Percentiles rank a stretch among this genome's conserved stretches.
Evolutionary conservation across 2,329 filamentous ascomycete species (phyloP).

Genomic region (Stachybotrys echinatus): DNA sequence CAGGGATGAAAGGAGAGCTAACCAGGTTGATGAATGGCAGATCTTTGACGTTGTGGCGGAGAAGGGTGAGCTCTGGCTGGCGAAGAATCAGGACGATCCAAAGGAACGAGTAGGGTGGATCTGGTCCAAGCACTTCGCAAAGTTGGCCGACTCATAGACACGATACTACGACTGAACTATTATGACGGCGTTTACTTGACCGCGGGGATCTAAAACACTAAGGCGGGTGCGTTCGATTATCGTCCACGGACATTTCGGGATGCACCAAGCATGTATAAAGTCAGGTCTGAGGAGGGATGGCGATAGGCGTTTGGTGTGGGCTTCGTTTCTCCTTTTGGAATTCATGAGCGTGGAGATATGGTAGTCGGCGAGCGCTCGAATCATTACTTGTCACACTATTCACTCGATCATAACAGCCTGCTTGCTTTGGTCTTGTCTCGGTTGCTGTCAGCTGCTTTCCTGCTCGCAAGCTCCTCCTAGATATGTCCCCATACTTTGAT

Average conservation of each 20-base stretch:
- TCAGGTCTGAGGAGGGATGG: neutral
- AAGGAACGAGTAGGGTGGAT: slow-evolving; percentile 85
- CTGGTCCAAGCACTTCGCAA: slow-evolving; percentile 96
- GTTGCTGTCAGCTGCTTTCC: too few relatives aligned
- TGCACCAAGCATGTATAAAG: neutral
- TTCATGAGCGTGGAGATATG: too few relatives aligned
- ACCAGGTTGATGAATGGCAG: slow-evolving; percentile 25
- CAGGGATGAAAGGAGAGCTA: neutral
- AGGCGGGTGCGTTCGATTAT: neutral
- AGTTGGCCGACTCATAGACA: slow-evolving; percentile 46
- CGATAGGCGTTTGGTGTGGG: neutral
- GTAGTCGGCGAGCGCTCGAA: too few relatives aligned
- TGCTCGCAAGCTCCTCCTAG: too few relatives aligned
- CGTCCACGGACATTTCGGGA: neutral
- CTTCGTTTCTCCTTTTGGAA: neutral
- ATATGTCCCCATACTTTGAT: too few relatives aligned
- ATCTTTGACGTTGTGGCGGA: slow-evolving; percentile 91
- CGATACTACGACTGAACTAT: slow-evolving; percentile 3
- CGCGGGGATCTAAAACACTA: neutral
- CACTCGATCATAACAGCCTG: too few relatives aligned
- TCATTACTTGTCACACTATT: too few relatives aligned
- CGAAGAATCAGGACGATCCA: slow-evolving; percentile 91
- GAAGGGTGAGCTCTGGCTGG: slow-evolving; percentile 96
- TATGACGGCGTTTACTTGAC: neutral
- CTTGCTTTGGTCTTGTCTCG: too few relatives aligned